Base-by-base conservation (phyloP, 139 green algal species). In the Axilococcus clingmanii region DNA sequence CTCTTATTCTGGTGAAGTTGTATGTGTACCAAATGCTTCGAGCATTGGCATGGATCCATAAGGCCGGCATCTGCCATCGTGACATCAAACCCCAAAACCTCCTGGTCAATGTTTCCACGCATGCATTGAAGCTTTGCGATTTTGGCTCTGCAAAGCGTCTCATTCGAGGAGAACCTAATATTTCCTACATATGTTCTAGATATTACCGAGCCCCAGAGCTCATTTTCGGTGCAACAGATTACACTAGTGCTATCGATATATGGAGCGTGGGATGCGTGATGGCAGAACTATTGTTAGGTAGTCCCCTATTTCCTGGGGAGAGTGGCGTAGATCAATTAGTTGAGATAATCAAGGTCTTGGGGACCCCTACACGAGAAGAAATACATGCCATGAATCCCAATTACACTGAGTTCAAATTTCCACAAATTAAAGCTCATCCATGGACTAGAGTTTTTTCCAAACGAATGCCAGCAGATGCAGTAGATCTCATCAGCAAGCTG, bases 341-440 rank as follows among this genome's bases (percentile, higher is more conserved):
- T 57, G 90, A 99, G 75, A 98, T 99, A 78, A 97, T 99, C 66
- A 99, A 99, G 79, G 86, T 93, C 51, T 76, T 97, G 61, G 90
- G 90, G 48, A 97, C 90, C 20, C 90, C 90, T 19, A 87, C 73
- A 2, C 66, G 82, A 4, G 88, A 96, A 70, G 87, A 99, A 70
- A 98, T 99, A 69, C 76, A 89, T 48, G 74, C 77, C 32, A 99
- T 99, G 93, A 98, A 99, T 81, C 92, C 91, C 59, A 96, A 98
- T 76, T 99, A 99, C 77, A 98, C 89, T 14, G 91, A 99, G 75
- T 95, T 97, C 78, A 96, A 95, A 71, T 95, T 96, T 59, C 88
- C 88, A 0, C 85, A 96, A 54, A 96, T 99, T 74, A 95, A 94
- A 62, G 76, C 91, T 19, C 88, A 96, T 59, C 82, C 91, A 31